Base-by-base conservation (phyloP, 139 green algal genomes). In the Tetradesmus lagerheimii region DNA sequence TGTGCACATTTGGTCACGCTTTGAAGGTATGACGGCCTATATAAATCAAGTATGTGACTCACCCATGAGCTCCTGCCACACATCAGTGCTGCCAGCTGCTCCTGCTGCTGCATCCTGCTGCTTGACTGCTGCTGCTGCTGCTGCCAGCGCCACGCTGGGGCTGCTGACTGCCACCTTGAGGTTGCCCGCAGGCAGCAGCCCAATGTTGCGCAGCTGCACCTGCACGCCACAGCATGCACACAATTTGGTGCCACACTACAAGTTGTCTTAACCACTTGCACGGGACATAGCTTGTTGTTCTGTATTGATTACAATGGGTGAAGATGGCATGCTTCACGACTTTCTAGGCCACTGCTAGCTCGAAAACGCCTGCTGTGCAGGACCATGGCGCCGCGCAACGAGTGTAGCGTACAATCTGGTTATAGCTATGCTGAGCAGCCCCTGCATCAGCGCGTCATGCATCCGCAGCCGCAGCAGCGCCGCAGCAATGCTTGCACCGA, bases 131-230 rank as follows among this genome's bases (percentile, higher is more conserved):
- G 57, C 39, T 87, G 84, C 80, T 77, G 77, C 47, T 80, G 79
- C 88, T 83, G 43, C 43, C 5, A 82, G 41, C 1, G 89, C 85
- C n/a, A 92, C 91, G 76, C 85, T 76, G 6, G 93, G 91, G 86
- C 89, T 85, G 37, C 84, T 87, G 38, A 94, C 50, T 15, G 92
- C 93, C 76, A 94, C 88, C 80, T 93, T 90, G 31, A 95, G 86
- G 39, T 91, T 89, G 35, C 86, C 87, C 23, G 91, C 89, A 29
- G 93, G 75, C 62, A 93, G 66, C 39, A 83, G 83, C 67, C 93
- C 93, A 11, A 53, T n/a, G 82, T 95, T 95, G n/a, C 89, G 83
- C 37, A 95, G 29, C 47, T 76, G 29, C 86, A 93, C 83, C 31
- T 90, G 67, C 47, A n/a, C n/a, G n/a, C n/a, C n/a, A 93, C 39